Evolutionary conservation across 2,329 filamentous ascomycete genomes (phyloP), one percentile per base, ranked within the genome.

Genomic region (Fusarium protoensiforme): DNA sequence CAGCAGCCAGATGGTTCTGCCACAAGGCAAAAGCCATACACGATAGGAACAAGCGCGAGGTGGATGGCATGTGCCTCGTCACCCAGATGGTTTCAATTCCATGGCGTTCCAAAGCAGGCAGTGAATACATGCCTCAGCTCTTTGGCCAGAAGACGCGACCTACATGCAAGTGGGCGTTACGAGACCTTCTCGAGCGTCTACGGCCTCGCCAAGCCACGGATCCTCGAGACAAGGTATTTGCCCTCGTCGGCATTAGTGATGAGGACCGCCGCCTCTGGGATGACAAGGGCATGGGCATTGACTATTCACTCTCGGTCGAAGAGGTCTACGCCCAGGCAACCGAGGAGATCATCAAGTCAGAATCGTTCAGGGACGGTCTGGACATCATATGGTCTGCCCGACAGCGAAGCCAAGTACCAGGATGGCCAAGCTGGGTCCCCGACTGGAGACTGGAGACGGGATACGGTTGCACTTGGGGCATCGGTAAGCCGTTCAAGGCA

Each of bases 361-460:
- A 68, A n/a, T 24, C 24, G 24, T 0, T 9, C 5, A 33, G 36
- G 16, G 53, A 62, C 2, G 72, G 71, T 9, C 46, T 75, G 0
- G 59, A 67, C 2, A 58, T 73, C 7, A 64, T 75, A 18, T 68
- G 65, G 73, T 59, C 72, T 14, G 73, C 73, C 1, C 38, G 73
- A 48, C 70, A 66, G 10, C 68, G 65, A 13, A 67, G 61, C 2
- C 6, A 57, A 1, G 69, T 71, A 10, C 38, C 20, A 16, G 54
- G 22, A 11, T 75, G 73, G 72, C 73, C 67, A 5, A 75, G 64
- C 18, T 75, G 73, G 73, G 73, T 75, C 14, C 72, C 72, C 1
- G 73, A 75, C 36, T 75, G 72, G 69, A 35, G 72, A 48, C 46
- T 73, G 13, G 33, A 65, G 22, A 75, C 65, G 0, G 73, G 72